These are phyloP conservation scores for Xylariaceae sp. DNA, from an alignment of 2,329 filamentous ascomycete species.

Conservation along the genomic window DNA sequence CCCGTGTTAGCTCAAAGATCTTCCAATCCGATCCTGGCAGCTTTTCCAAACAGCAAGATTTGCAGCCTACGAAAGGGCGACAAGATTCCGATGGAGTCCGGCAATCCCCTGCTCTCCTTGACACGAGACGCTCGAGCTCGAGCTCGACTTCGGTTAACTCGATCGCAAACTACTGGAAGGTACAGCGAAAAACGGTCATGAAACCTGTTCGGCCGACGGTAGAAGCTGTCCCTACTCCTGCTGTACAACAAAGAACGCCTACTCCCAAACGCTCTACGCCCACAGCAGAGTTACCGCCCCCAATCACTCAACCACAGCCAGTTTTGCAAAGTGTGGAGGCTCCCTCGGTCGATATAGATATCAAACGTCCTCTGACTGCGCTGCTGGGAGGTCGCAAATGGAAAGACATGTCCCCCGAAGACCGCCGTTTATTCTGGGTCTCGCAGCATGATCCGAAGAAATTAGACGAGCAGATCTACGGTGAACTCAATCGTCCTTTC, in stretches of 20 bases:
- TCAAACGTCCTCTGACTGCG: constrained; percentile 5
- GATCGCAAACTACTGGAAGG: neutral
- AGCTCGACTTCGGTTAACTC: neutral
- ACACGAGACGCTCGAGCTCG: constrained; percentile 1
- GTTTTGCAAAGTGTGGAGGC: neutral
- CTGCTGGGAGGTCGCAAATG: constrained; percentile 13
- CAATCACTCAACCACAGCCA: neutral
- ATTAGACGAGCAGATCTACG: constrained; percentile 39
- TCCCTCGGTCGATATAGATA: neutral
- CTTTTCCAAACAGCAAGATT: neutral
- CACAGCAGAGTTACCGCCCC: neutral
- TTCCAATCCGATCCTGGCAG: neutral
- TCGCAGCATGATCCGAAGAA: constrained; percentile 24
- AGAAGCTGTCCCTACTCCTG: neutral
- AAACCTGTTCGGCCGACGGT: neutral
- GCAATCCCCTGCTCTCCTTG: neutral
- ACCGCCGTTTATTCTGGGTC: constrained; percentile 21
- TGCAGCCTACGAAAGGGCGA: neutral
- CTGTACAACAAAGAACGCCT: neutral
- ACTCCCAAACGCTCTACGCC: neutral
- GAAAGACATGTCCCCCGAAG: constrained; percentile 18
- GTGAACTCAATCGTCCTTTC: constrained; percentile 30
- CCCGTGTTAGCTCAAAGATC: neutral
- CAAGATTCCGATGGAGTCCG: neutral
- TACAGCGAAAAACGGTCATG: neutral